phyloP scores from a whole-genome alignment of 83 land plant genomes.

The Diphasiastrum complanatum region DNA sequence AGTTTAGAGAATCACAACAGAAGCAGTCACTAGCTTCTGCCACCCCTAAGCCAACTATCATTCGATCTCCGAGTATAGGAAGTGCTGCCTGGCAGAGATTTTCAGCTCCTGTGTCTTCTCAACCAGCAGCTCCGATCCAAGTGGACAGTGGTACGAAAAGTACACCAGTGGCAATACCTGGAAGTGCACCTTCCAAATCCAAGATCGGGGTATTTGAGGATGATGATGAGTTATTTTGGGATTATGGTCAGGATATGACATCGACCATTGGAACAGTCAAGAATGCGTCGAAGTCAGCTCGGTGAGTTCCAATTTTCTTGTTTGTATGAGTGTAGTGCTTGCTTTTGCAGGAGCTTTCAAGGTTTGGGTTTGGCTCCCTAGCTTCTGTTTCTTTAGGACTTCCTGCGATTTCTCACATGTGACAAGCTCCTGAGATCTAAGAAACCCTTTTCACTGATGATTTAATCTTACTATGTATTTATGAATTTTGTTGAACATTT shows the following conservation, averaged over 20 bases:
- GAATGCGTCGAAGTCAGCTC: constrained; percentile 22
- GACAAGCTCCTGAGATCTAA: too few relatives aligned
- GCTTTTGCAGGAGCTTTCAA: too few relatives aligned
- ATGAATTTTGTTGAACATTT: too few relatives aligned
- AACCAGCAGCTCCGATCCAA: constrained; percentile 1
- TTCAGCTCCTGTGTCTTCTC: constrained; percentile 18
- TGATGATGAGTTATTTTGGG: constrained; percentile 42
- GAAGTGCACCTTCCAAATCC: constrained; percentile 25
- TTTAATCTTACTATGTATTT: too few relatives aligned
- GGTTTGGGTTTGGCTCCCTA: neutral
- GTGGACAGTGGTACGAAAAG: neutral
- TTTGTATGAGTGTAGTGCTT: too few relatives aligned
- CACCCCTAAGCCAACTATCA: constrained; percentile 20
- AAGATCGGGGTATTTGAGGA: constrained; percentile 32
- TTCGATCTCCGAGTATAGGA: constrained; percentile 7
- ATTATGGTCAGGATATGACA: constrained; percentile 27
- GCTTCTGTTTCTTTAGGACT: neutral
- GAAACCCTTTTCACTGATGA: too few relatives aligned
- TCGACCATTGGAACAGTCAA: constrained; percentile 16
- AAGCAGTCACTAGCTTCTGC: constrained; percentile 14
- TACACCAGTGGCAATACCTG: too few relatives aligned
- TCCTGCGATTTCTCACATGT: too few relatives aligned
- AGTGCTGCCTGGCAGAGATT: constrained; percentile 34
- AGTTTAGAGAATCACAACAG: constrained; percentile 13
- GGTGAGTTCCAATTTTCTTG: constrained; percentile 4